These are phyloP conservation scores for Botrytis byssoidea DNA, from an alignment of 2,329 filamentous ascomycete genomes.

Conservation along the genomic window DNA sequence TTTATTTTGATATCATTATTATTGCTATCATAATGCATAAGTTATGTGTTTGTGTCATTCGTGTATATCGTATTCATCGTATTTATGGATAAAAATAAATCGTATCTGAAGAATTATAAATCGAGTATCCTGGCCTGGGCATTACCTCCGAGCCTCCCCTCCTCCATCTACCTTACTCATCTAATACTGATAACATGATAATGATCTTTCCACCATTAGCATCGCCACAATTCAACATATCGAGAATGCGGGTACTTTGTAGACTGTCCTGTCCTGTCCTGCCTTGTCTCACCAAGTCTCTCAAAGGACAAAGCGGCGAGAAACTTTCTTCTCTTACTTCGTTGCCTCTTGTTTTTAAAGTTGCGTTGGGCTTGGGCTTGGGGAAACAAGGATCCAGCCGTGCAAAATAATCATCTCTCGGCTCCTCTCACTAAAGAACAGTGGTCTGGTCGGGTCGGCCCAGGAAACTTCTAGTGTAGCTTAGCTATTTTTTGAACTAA, in stretches of 20 bases:
- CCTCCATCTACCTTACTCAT: not conserved
- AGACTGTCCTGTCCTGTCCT: not conserved
- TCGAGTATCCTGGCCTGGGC: not conserved
- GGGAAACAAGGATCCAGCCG: slow-evolving; percentile 15
- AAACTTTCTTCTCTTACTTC: not conserved
- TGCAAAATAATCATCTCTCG: not conserved
- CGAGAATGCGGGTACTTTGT: not conserved
- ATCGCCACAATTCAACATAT: not conserved
- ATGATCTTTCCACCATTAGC: not conserved
- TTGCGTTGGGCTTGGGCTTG: slow-evolving; percentile 15
- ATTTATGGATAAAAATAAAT: not conserved
- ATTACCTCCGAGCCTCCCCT: not conserved
- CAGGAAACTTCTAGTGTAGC: not conserved
- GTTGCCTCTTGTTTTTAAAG: not conserved
- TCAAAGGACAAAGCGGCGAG: slow-evolving; percentile 4
- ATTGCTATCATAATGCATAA: not conserved
- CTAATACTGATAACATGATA: not conserved
- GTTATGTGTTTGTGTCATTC: too few relatives aligned
- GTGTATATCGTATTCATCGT: not conserved
- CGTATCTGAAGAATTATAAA: not conserved
- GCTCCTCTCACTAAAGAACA: slow-evolving; percentile 2
- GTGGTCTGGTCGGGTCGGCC: not conserved
- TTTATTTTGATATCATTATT: too few relatives aligned
- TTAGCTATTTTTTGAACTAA: not conserved
- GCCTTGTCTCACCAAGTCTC: not conserved